Evolutionary conservation across 2,329 filamentous ascomycete genomes (phyloP), one percentile per base, ranked within the genome.

Genomic region (Scytalidium lignicola): DNA sequence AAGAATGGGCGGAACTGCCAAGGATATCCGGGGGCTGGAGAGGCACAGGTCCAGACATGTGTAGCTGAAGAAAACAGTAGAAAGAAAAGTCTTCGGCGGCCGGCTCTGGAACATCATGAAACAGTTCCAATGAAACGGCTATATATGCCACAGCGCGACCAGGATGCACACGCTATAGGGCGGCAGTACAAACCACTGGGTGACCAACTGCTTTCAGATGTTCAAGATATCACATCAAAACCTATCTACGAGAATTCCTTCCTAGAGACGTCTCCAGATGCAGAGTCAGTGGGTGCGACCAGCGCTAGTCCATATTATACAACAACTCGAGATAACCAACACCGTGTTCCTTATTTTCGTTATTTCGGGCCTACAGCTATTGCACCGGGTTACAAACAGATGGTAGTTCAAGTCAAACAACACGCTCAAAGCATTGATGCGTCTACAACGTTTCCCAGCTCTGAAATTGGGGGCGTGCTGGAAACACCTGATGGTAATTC

Each of bases 331-430:
- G 72, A 78, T 58, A 66, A 71, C 28, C 74, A 78, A 64, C 73
- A 78, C 23, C 73, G 86, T 61, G 88, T 95, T 55, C 90, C 90
- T 0, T 96, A 93, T 65, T 95, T 95, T 60, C 78, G 90, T 51
- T 95, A 93, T 67, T 93, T 95, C 63, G 90, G 90, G 0, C 26
- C 26, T 28, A 93, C 89, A 1, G 90, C 90, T 54, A 95, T 95
- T 61, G 88, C 93, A 46, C 90, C 90, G 1, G 90, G 90, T 19
- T 95, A 90, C 70, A 95, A 95, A 67, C 89, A 95, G 66, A 95
- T 95, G 88, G 88, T 95, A 20, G 84, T 87, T 51, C 84, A 85
- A 48, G 81, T 91, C 23, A 78, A 84, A 50, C 83, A 86, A 51
- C 74, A 82, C 51, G 76, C 82, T 20, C 76, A 77, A 21, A 83